These are phyloP conservation scores for Penicillium ochrochloron DNA, from an alignment of 495 filamentous ascomycete genomes.

Conservation along the genomic window DNA sequence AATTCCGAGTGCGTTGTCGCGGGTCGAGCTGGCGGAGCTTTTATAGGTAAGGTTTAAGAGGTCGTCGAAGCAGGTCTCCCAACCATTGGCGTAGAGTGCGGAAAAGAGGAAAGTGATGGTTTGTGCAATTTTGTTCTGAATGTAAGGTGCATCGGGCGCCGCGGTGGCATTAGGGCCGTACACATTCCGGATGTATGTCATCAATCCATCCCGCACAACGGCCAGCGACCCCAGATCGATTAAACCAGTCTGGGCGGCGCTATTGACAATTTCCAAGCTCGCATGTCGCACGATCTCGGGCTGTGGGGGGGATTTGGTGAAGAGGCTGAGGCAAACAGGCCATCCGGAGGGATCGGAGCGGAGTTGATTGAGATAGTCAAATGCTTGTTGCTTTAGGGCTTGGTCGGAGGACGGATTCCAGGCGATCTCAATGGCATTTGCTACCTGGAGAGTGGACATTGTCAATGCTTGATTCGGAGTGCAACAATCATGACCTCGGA, in stretches of 20 bases:
- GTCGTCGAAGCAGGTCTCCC: conserved; percentile 89
- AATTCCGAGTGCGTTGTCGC: conserved; percentile 75
- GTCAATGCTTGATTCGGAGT: conserved; percentile 23
- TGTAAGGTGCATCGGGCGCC: conserved; percentile 65
- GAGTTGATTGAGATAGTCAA: conserved; percentile 83
- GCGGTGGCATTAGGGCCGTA: conserved; percentile 65
- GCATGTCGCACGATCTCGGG: conserved; percentile 86
- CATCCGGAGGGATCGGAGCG: conserved; percentile 77
- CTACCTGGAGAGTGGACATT: conserved; percentile 61
- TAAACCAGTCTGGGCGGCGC: conserved; percentile 75
- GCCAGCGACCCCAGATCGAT: conserved; percentile 69
- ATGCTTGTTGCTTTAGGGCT: conserved; percentile 79
- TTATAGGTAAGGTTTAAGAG: conserved; percentile 68
- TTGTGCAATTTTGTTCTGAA: conserved; percentile 98
- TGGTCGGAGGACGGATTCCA: conserved; percentile 75
- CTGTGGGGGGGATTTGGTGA: conserved; percentile 76
- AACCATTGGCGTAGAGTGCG: conserved; percentile 78
- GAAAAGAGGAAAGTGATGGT: conserved; percentile 92
- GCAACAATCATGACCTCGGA: conserved; percentile 14
- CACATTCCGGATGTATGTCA: conserved; percentile 73
- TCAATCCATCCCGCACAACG: conserved; percentile 74
- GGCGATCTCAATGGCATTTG: conserved; percentile 90
- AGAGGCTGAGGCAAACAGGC: conserved; percentile 84
- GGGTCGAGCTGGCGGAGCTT: conserved; percentile 49
- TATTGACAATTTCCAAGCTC: conserved; percentile 89